Evolutionary conservation across 495 filamentous ascomycete genomes (phyloP).

Genomic region (Neurospora africana): DNA sequence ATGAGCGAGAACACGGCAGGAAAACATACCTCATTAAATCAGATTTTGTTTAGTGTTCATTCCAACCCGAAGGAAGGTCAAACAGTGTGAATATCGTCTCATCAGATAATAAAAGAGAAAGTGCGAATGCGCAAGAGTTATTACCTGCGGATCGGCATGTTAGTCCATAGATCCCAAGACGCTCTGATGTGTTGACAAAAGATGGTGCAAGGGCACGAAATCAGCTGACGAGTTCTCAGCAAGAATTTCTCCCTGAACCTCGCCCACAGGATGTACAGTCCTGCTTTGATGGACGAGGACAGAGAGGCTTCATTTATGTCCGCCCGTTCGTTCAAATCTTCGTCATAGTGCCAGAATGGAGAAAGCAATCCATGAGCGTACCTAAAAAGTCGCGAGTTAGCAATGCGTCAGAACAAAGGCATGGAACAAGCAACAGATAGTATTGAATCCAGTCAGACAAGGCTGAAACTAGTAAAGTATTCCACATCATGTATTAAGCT

Average conservation of each 20-base stretch:
- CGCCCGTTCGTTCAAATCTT: constrained; percentile 94
- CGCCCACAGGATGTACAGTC: constrained; percentile 81
- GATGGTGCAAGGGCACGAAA: constrained; percentile 30
- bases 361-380: constrained; percentile 38
- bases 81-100: constrained; percentile 92
- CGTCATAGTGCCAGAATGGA: constrained; percentile 57
- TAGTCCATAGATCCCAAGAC: constrained; percentile 15
- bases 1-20: neutral
- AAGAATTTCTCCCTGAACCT: constrained; percentile 62
- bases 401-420: constrained; percentile 17
- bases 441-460: constrained; percentile 64
- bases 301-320: constrained; percentile 72
- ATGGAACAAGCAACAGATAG: constrained; percentile 16
- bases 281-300: constrained; percentile 55
- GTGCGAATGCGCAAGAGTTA: constrained; percentile 10
- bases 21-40: constrained; percentile 91
- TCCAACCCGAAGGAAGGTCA: constrained; percentile 59
- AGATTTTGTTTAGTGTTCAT: constrained; percentile 89
- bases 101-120: constrained; percentile 28
- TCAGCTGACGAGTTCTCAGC: constrained; percentile 98
- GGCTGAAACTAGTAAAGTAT: constrained; percentile 78
- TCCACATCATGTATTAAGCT: constrained; percentile 85
- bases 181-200: constrained; percentile 1
- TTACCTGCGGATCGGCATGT: constrained; percentile 36
- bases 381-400: constrained; percentile 39